phyloP scores from a whole-genome alignment of 371 early-diverging fungal species.

The Massospora cicadina region DNA sequence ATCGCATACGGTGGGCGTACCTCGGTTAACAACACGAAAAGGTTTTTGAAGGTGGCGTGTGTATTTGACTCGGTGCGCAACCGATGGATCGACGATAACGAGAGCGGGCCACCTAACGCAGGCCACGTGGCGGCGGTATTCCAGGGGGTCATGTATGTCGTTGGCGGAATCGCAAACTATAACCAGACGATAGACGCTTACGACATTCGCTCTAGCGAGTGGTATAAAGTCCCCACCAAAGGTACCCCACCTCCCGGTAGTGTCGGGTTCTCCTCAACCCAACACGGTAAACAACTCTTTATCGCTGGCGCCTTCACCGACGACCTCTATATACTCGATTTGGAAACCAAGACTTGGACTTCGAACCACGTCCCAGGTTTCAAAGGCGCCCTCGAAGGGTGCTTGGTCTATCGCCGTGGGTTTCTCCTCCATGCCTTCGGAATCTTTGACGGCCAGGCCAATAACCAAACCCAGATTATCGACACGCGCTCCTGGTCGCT shows the following conservation, averaged over 20 bases:
- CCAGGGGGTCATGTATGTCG: not conserved
- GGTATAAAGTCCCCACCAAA: not conserved
- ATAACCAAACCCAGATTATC: not conserved
- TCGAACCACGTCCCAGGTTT: not conserved
- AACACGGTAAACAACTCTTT: not conserved
- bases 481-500: not conserved
- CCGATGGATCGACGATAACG: not conserved
- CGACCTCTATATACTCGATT: not conserved
- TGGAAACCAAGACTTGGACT: not conserved
- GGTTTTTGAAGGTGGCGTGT: not conserved
- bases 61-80: not conserved
- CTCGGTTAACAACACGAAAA: not conserved
- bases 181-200: not conserved
- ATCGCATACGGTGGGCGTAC: not conserved
- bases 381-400: not conserved
- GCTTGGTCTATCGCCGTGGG: not conserved
- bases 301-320: not conserved
- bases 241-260: not conserved
- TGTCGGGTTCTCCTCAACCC: not conserved
- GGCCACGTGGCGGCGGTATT: not conserved
- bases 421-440: not conserved
- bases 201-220: not conserved
- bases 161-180: not conserved
- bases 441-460: not conserved
- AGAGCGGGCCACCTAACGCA: not conserved